Evolutionary conservation across 805 yeast genomes (phyloP), one percentile per base, ranked within the genome.

Genomic region (Scheffersomyces stipitis): DNA sequence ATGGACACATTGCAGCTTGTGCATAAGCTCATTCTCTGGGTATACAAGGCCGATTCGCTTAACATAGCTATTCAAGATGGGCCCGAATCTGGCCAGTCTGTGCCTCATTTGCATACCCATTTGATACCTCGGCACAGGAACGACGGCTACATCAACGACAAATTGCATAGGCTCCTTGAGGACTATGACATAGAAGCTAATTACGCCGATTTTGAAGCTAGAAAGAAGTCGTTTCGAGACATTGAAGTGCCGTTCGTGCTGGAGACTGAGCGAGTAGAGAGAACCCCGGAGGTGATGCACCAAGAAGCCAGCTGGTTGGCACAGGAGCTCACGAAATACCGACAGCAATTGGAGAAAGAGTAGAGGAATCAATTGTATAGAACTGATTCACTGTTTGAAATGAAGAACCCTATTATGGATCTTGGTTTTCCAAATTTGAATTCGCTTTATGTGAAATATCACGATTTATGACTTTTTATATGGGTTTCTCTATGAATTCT

Each of bases 1-100:
- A 88, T 89, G 73, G 60, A 61, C 16, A 79, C 96, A 0, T 66
- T 93, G 7, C 96, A 86, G 47, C 52, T 75, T 31, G 73, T 93
- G 0, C 81, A 88, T 42, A 62, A 65, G 36, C 83, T 89, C 44
- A 80, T 93, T 12, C 81, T 75, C 45, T 52, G 70, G 39, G 66
- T 73, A 9, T 93, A 81, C 58, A 72, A 80, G 24, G 95, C 96
- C 2, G 95, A 90, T 48, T 71, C 96, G 1, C 54, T 89, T 41
- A 95, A 95, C 55, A 74, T 93, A 27, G 91, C 97, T 8, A 87
- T 95, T 41, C 99, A 93, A 58, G 99, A 93, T 57, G 99, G 99
- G 0, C 86, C 89, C 0, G 88, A 88, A 33, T 91, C 97, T 1
- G 99, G 99, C 3, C 99, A 93, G 57, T 78, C 90, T n/a, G 82